These are phyloP conservation scores for Nyssa sinensis DNA, from an alignment of 148 eudicot genomes.

Conservation along the genomic window DNA sequence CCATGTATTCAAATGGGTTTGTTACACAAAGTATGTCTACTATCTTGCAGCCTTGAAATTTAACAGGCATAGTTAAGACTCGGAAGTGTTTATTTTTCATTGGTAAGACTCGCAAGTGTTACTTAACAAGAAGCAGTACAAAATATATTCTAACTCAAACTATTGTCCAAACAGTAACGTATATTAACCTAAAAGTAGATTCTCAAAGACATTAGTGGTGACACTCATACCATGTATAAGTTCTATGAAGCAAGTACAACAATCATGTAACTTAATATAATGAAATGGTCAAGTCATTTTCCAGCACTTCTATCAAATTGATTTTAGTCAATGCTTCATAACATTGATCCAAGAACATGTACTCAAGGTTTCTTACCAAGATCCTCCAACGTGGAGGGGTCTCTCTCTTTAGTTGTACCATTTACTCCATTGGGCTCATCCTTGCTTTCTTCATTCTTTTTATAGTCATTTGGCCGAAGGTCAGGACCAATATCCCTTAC, in stretches of 20 bases:
- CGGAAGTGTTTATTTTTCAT: too few relatives aligned
- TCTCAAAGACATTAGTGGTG: too few relatives aligned
- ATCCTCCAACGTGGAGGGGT: conserved; percentile 80
- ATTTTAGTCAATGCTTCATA: neutral
- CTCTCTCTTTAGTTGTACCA: conserved; percentile 39
- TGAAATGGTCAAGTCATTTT: neutral
- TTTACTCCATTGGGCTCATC: conserved; percentile 33
- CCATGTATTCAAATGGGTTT: too few relatives aligned
- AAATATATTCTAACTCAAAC: too few relatives aligned
- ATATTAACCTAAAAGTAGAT: too few relatives aligned
- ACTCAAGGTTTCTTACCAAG: conserved; percentile 52
- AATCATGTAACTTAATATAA: neutral
- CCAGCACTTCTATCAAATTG: neutral
- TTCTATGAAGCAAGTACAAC: neutral
- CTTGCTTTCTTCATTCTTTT: conserved; percentile 40
- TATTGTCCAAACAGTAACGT: too few relatives aligned
- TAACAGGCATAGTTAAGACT: too few relatives aligned
- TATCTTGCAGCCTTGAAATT: too few relatives aligned
- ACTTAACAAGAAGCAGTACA: too few relatives aligned
- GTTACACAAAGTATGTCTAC: too few relatives aligned
- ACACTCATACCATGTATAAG: too few relatives aligned
- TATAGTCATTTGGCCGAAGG: conserved; percentile 70
- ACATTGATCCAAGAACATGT: neutral
- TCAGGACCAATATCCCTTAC: conserved; percentile 97
- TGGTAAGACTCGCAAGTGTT: too few relatives aligned